Conservation (phyloP, 345 rosid genomes). For the Rhodamnia argentea region DNA sequence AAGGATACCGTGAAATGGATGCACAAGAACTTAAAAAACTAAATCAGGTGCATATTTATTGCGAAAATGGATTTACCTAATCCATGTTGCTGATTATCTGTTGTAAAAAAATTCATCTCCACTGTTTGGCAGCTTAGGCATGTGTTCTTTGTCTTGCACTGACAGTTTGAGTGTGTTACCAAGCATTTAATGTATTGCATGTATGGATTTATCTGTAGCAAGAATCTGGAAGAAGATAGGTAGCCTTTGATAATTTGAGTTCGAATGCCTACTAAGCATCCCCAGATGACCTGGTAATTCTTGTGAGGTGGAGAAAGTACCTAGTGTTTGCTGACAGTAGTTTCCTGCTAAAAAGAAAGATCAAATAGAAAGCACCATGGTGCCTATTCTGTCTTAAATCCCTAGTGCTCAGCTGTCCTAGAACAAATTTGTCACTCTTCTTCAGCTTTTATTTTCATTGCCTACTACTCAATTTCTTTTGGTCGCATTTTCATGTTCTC, state of each 20-base stretch:
- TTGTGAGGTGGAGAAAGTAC: neutral
- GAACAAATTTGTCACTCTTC: neutral
- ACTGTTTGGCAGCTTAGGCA: neutral
- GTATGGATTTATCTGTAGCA: neutral
- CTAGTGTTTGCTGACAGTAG: neutral
- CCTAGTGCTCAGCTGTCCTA: neutral
- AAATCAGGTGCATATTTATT: conserved; percentile 16
- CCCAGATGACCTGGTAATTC: neutral
- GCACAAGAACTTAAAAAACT: conserved; percentile 61
- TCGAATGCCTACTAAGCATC: neutral
- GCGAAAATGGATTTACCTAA: neutral
- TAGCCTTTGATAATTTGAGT: neutral
- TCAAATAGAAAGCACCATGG: neutral
- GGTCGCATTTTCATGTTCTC: neutral
- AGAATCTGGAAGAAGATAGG: neutral
- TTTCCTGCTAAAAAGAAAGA: neutral
- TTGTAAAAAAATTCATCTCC: neutral
- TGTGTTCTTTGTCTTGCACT: too few species aligned
- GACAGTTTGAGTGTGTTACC: neutral
- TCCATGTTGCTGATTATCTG: neutral
- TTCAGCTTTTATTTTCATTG: neutral
- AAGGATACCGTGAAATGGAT: conserved; percentile 79
- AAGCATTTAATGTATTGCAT: neutral
- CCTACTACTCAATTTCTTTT: neutral
- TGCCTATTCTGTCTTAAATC: neutral